Evolutionary conservation across 2,329 filamentous ascomycete species (phyloP), one percentile per base, ranked within the genome.

Genomic region (Xylaria sp.): DNA sequence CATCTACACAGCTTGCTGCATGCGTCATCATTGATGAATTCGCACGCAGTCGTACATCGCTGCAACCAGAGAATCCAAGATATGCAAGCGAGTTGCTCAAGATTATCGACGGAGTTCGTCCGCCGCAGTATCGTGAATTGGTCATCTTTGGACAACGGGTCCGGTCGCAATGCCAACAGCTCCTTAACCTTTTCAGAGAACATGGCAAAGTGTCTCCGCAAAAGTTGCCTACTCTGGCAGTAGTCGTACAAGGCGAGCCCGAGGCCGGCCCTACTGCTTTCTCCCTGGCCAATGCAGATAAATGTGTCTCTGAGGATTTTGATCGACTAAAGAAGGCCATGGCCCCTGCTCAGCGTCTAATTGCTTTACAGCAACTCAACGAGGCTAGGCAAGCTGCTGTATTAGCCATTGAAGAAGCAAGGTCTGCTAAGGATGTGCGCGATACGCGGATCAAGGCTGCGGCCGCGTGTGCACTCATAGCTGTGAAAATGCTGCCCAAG

Each of bases 231-330:
- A 82, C 82, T 4, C 82, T 97, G 52, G 91, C 94, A 19, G 91
- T 96, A 2, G 86, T 99, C 16, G 93, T 97, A 7, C 94, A 99
- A 75, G 94, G 94, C 35, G 93, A 97, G 70, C 81, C 89, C 4
- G 90, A 95, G 70, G 93, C 94, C 42, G 93, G 94, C 0, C 92
- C 93, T 8, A 93, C 87, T 68, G 93, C 94, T 5, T 99, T 99
- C 73, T 95, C 92, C 1, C 83, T 97, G 55, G 77, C 82, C 0
- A 91, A 93, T 66, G 94, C 92, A 0, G 92, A 97, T 67, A 94
- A 91, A 74, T 90, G 96, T 56, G 82, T 96, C 52, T 85, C 80
- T 0, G 85, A 90, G 7, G 93, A 99, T 65, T 99, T 89, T 67
- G 92, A 97, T 55, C 87, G 85, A 64, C 79, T 99, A 2, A 94